phyloP scores from a whole-genome alignment of 2,329 filamentous ascomycete genomes.

The Penicillium sp. region DNA sequence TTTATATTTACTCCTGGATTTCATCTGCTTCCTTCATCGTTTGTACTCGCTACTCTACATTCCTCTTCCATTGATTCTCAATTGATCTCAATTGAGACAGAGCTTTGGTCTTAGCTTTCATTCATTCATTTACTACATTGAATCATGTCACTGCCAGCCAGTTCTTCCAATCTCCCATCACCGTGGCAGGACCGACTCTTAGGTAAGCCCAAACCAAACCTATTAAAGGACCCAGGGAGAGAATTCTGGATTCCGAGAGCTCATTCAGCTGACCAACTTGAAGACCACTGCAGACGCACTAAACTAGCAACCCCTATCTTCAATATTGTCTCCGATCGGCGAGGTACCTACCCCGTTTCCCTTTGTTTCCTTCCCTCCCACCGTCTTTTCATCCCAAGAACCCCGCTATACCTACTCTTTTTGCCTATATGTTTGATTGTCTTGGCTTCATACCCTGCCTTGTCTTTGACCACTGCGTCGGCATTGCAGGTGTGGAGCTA shows the following conservation, averaged over 20 bases:
- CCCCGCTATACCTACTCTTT: constrained; percentile 16
- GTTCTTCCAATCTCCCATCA: constrained; percentile 25
- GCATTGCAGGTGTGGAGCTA: constrained; percentile 29
- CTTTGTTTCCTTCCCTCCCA: constrained; percentile 5
- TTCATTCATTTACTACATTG: background rate
- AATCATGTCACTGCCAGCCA: constrained; percentile 27
- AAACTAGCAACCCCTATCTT: constrained; percentile 61
- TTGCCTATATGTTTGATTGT: background rate
- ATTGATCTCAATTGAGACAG: constrained; percentile 5
- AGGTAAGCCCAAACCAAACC: constrained; percentile 42
- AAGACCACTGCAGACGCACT: constrained; percentile 60
- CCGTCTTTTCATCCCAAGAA: constrained; percentile 1
- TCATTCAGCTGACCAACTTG: background rate
- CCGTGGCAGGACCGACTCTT: constrained; percentile 60
- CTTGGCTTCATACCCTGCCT: background rate
- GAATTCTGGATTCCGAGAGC: background rate
- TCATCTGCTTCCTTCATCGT: background rate
- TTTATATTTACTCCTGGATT: constrained; percentile 10
- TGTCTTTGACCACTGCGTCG: constrained; percentile 16
- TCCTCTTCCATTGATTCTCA: constrained; percentile 12
- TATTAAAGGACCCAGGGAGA: background rate
- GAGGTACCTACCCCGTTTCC: constrained; percentile 54
- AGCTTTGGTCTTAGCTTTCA: background rate
- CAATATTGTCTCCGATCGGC: constrained; percentile 72
- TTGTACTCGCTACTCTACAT: background rate